phyloP scores from a whole-genome alignment of 1,139 yeast species.

The Zygosaccharomyces sapae region DNA sequence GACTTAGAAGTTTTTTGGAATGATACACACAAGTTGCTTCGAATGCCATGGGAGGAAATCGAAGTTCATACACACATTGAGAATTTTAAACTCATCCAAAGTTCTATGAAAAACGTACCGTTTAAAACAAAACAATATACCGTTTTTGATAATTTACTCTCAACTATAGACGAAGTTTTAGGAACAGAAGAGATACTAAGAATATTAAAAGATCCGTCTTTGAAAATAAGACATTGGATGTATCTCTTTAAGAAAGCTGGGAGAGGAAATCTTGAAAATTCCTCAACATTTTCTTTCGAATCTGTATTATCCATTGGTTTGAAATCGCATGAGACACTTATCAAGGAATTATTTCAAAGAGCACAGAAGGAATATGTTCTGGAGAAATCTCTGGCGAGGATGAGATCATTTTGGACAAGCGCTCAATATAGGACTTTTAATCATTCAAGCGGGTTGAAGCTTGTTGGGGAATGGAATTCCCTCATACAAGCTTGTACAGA shows the following conservation, averaged over 20 bases:
- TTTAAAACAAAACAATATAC: constrained; percentile 56
- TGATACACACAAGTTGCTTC: constrained; percentile 43
- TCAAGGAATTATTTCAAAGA: constrained; percentile 51
- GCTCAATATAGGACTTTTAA: constrained; percentile 51
- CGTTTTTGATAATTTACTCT: constrained; percentile 61
- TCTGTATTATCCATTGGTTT: constrained; percentile 60
- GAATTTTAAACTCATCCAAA: constrained; percentile 50
- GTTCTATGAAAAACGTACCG: constrained; percentile 52
- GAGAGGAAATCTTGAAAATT: constrained; percentile 13
- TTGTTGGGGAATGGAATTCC: constrained; percentile 67
- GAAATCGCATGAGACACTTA: constrained; percentile 41
- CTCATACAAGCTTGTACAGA: constrained; percentile 57
- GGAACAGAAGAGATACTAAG: constrained; percentile 42
- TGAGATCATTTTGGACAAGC: constrained; percentile 48
- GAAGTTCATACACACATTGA: constrained; percentile 47
- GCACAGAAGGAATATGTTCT: constrained; percentile 74
- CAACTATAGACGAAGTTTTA: constrained; percentile 42
- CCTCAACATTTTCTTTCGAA: constrained; percentile 42
- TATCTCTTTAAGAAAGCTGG: constrained; percentile 40
- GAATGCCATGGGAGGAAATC: constrained; percentile 46
- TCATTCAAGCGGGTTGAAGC: constrained; percentile 49
- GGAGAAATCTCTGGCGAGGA: constrained; percentile 50
- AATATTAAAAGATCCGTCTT: constrained; percentile 54
- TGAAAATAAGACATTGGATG: constrained; percentile 70
- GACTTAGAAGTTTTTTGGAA: constrained; percentile 55